Conservation (phyloP, 352 stramenopile species). For the Phytopythium ostracodes region DNA sequence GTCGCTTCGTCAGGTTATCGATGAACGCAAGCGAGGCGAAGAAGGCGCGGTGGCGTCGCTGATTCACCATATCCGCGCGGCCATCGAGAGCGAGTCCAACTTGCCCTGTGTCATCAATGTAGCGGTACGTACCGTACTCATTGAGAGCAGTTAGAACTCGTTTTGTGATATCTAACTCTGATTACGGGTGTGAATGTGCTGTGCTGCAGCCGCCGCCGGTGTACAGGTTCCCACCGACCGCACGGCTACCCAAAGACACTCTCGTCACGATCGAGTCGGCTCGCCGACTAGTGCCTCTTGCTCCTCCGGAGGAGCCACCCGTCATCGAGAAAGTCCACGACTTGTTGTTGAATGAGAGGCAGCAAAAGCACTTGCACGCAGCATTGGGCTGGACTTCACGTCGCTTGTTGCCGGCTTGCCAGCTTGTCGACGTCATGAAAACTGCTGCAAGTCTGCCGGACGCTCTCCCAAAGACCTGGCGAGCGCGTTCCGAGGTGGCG, state of each 20-base stretch:
- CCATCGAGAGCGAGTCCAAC: slow-evolving; percentile 58
- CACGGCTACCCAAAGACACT: slow-evolving; percentile 58
- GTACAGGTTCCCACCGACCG: slow-evolving; percentile 52
- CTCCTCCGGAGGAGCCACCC: slow-evolving; percentile 26
- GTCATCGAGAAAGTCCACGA: slow-evolving; percentile 39
- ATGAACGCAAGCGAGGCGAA: slow-evolving; percentile 42
- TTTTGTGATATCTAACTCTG: neutral
- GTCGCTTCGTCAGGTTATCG: slow-evolving; percentile 36
- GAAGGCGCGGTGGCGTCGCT: slow-evolving; percentile 39
- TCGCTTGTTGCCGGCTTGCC: slow-evolving; percentile 19
- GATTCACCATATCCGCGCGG: slow-evolving; percentile 37
- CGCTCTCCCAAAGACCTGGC: slow-evolving; percentile 40
- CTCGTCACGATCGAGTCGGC: slow-evolving; percentile 31
- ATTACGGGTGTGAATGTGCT: neutral
- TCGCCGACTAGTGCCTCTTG: slow-evolving; percentile 29
- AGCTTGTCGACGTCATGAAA: slow-evolving; percentile 30
- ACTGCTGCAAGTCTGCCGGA: slow-evolving; percentile 27
- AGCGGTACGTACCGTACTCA: slow-evolving; percentile 30
- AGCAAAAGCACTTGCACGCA: slow-evolving; percentile 23
- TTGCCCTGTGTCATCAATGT: slow-evolving; percentile 58
- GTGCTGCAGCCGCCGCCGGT: slow-evolving; percentile 37
- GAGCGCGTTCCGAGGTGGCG: slow-evolving; percentile 26
- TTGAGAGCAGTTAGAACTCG: neutral
- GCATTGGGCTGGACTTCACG: slow-evolving; percentile 15
- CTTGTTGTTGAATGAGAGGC: slow-evolving; percentile 41